These are phyloP conservation scores for Scopulariopsis brevicaulis DNA, from an alignment of 2,329 filamentous ascomycete species.

Conservation along the genomic window DNA sequence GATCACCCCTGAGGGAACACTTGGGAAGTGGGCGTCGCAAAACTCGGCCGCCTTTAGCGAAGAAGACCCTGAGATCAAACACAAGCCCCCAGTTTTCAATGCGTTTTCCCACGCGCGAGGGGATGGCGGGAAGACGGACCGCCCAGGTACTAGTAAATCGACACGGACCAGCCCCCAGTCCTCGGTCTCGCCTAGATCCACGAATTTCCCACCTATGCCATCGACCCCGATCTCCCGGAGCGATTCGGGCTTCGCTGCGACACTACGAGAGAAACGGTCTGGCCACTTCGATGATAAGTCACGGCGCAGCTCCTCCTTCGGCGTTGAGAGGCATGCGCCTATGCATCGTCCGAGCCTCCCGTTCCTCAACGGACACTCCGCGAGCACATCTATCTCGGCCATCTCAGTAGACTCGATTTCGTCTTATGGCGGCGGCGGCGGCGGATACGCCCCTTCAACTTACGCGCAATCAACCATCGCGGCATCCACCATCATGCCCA, in stretches of 20 bases:
- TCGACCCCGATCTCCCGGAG: slow-evolving; percentile 74
- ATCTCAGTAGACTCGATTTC: slow-evolving; percentile 55
- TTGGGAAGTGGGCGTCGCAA: slow-evolving; percentile 79
- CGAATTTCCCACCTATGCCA: slow-evolving; percentile 64
- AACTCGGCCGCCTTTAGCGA: slow-evolving; percentile 83
- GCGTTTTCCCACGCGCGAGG: slow-evolving; percentile 71
- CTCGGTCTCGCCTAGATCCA: slow-evolving; percentile 66
- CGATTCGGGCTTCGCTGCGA: slow-evolving; percentile 84
- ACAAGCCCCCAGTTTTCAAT: slow-evolving; percentile 70
- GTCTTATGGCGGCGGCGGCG: slow-evolving; percentile 50
- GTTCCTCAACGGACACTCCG: slow-evolving; percentile 55
- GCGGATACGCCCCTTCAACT: slow-evolving; percentile 67
- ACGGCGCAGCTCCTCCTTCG: slow-evolving; percentile 90
- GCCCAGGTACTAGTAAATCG: slow-evolving; percentile 65
- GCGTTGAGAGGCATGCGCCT: slow-evolving; percentile 58
- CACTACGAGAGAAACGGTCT: slow-evolving; percentile 85
- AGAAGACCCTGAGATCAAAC: slow-evolving; percentile 30
- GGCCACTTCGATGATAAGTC: slow-evolving; percentile 77
- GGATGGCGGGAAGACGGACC: slow-evolving; percentile 55
- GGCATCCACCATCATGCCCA: slow-evolving; percentile 78
- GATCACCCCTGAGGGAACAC: slow-evolving; percentile 54
- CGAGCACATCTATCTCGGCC: slow-evolving; percentile 47
- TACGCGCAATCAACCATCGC: slow-evolving; percentile 81
- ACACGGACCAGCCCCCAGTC: slow-evolving; percentile 49
- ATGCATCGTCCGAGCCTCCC: slow-evolving; percentile 61